phyloP scores from a whole-genome alignment of 805 yeast genomes.

The Ogataea trehaloabstinens region DNA sequence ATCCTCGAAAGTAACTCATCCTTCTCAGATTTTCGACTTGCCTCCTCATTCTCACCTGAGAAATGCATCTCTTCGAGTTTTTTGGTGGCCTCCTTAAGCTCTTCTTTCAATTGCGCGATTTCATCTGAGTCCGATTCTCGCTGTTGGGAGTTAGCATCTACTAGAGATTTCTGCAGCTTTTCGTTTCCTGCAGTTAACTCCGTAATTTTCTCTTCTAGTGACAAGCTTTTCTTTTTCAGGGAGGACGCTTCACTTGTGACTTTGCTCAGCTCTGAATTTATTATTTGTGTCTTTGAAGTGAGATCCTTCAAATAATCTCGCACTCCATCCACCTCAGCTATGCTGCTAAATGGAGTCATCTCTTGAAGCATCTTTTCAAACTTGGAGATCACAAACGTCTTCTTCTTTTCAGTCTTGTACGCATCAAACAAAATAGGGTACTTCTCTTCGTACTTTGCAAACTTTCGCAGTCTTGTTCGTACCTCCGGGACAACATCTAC shows the following conservation, averaged over 20 bases:
- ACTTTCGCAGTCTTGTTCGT: constrained; percentile 64
- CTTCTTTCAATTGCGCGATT: constrained; percentile 13
- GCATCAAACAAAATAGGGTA: constrained; percentile 85
- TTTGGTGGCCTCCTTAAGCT: constrained; percentile 1
- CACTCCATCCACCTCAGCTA: constrained; percentile 68
- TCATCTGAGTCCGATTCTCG: constrained; percentile 1
- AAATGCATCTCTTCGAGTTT: not conserved
- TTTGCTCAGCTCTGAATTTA: constrained; percentile 63
- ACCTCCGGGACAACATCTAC: constrained; percentile 55
- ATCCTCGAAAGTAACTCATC: not conserved
- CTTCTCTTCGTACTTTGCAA: constrained; percentile 83
- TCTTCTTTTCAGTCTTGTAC: constrained; percentile 75
- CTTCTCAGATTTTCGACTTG: not conserved
- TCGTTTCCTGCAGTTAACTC: not conserved
- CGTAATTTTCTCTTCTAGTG: constrained; percentile 3
- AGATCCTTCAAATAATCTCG: constrained; percentile 68
- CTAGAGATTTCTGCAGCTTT: not conserved
- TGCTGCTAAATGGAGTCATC: constrained; percentile 73
- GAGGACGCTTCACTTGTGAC: constrained; percentile 28
- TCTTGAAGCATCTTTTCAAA: constrained; percentile 76
- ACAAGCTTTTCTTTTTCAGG: constrained; percentile 11
- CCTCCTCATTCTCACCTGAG: constrained; percentile 4
- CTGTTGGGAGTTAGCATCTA: not conserved
- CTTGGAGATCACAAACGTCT: constrained; percentile 51
- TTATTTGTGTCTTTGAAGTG: constrained; percentile 55